Evolutionary conservation across 176 grass and related monocot genomes (phyloP).

Genomic region (Cenchrus fungigraminus): DNA sequence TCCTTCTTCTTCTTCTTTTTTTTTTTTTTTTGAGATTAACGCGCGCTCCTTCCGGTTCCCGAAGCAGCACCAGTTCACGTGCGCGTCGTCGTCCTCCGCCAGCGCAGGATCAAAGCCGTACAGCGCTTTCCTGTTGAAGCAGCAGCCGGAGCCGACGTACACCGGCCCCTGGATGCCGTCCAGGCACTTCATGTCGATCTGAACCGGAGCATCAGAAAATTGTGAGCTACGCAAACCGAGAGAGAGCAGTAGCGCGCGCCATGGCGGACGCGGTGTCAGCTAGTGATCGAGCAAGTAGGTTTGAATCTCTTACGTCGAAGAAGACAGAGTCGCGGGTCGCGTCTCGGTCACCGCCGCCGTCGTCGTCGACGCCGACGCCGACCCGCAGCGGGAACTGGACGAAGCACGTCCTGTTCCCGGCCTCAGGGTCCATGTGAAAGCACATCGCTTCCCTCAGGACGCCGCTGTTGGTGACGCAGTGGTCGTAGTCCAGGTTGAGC

Average conservation of each 20-base stretch:
- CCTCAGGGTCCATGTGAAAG: conserved; percentile 51
- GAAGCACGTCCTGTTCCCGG: conserved; percentile 58
- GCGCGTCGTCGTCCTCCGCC: conserved; percentile 31
- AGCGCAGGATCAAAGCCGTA: conserved; percentile 65
- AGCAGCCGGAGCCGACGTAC: conserved; percentile 66
- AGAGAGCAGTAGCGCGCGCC: too few species aligned
- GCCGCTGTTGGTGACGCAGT: conserved; percentile 62
- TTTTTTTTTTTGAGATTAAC: background rate
- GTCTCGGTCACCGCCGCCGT: background rate
- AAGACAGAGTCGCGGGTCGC: conserved; percentile 44
- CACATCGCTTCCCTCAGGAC: conserved; percentile 65
- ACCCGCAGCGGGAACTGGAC: conserved; percentile 64
- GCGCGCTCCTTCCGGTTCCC: conserved; percentile 7
- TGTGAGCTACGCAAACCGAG: too few species aligned
- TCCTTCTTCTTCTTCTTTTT: background rate
- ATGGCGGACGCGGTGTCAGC: background rate
- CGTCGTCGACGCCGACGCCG: conserved; percentile 22
- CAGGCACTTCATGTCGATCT: conserved; percentile 74
- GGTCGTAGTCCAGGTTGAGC: conserved; percentile 58
- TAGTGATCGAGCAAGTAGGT: background rate
- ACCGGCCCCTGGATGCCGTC: conserved; percentile 71
- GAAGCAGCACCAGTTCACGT: conserved; percentile 32
- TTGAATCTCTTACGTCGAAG: conserved; percentile 49
- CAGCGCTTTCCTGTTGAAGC: conserved; percentile 71
- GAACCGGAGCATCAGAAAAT: background rate